These are phyloP conservation scores for Endocarpon pusillum DNA, from an alignment of 495 filamentous ascomycete species.

Conservation along the genomic window DNA sequence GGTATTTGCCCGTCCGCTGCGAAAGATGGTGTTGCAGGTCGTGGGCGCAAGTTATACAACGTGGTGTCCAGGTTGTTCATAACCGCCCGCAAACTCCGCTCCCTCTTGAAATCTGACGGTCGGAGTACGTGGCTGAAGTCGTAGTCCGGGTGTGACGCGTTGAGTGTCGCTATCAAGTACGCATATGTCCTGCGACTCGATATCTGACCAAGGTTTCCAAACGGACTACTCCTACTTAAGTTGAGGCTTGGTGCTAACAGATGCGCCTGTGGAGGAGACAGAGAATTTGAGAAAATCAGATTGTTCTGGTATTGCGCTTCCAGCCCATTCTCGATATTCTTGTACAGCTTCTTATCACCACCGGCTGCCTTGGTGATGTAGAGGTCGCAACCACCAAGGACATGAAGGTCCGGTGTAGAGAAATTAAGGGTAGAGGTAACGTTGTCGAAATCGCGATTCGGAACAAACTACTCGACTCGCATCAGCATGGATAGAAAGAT, in stretches of 20 bases:
- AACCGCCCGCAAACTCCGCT: constrained; percentile 53
- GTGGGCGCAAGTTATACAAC: constrained; percentile 64
- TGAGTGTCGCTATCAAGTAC: constrained; percentile 93
- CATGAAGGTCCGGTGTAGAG: constrained; percentile 75
- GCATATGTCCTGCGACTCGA: constrained; percentile 83
- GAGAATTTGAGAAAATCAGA: constrained; percentile 58
- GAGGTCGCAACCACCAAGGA: constrained; percentile 81
- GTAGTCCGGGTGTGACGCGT: constrained; percentile 92
- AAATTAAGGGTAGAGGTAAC: constrained; percentile 86
- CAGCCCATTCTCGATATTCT: constrained; percentile 75
- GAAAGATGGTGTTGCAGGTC: constrained; percentile 15
- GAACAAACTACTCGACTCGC: constrained; percentile 86
- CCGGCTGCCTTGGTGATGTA: constrained; percentile 95
- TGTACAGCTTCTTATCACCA: constrained; percentile 91
- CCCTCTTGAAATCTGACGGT: constrained; percentile 71
- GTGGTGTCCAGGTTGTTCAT: constrained; percentile 77
- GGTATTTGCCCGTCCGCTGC: constrained; percentile 2
- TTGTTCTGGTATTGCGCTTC: constrained; percentile 79
- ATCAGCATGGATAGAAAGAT: background rate
- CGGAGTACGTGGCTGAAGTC: constrained; percentile 86
- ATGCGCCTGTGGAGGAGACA: constrained; percentile 56
- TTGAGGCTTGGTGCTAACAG: constrained; percentile 42
- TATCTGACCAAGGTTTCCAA: constrained; percentile 71
- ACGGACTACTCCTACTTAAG: constrained; percentile 69
- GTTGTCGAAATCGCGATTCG: constrained; percentile 72